Evolutionary conservation across 805 yeast species (phyloP).

Genomic region (Brettanomyces nanus): DNA sequence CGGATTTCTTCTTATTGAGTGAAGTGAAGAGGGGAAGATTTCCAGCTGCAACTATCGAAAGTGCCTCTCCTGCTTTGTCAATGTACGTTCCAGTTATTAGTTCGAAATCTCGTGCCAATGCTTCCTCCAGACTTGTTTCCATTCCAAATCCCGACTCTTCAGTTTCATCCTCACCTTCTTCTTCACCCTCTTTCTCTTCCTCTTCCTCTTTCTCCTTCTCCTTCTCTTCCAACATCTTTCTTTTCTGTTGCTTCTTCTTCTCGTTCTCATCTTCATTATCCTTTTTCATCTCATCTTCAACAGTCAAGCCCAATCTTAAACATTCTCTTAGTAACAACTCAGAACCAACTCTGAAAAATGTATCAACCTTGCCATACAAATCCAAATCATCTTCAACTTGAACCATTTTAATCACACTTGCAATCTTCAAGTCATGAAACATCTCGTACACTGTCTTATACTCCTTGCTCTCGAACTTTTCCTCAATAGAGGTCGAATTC

Average conservation of each 20-base stretch:
- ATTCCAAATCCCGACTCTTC: conserved; percentile 10
- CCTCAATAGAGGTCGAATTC: conserved; percentile 30
- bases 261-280: conserved; percentile 5
- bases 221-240: conserved; percentile 20
- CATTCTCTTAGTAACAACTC: conserved; percentile 61
- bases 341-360: conserved; percentile 51
- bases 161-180: conserved; percentile 7
- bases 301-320: conserved; percentile 31
- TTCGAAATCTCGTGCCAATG: conserved; percentile 49
- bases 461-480: conserved; percentile 29
- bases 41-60: conserved; percentile 47
- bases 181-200: conserved; percentile 2
- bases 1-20: conserved; percentile 50
- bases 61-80: conserved; percentile 55
- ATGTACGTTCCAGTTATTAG: conserved; percentile 47
- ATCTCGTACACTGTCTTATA: conserved; percentile 47
- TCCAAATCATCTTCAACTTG: conserved; percentile 40
- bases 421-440: conserved; percentile 60
- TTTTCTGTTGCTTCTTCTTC: conserved; percentile 13
- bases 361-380: conserved; percentile 47
- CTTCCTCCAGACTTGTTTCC: conserved; percentile 26
- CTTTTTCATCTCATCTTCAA: conserved; percentile 8
- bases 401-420: conserved; percentile 40
- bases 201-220: conserved; percentile 5
- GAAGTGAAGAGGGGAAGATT: conserved; percentile 80